Evolutionary conservation across 768 basidiomycete genomes (phyloP).

Genomic region (Leccinum truebloodii): DNA sequence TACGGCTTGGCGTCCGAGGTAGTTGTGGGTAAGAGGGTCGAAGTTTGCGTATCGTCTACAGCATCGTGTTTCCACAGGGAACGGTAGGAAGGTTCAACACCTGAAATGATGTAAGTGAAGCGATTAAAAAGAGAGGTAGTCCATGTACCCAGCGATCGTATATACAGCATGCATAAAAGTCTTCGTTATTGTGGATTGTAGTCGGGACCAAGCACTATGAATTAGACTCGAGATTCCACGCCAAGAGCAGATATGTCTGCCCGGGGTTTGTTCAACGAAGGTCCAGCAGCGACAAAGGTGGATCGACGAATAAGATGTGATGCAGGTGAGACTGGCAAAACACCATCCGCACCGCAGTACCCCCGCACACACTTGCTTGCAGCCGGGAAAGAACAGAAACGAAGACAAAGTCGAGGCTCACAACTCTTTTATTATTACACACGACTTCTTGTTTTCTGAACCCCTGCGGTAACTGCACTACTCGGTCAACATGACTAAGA

Average conservation of each 20-base stretch:
- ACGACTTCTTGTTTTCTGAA: too few species aligned
- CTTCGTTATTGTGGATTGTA: slow-evolving; percentile 25
- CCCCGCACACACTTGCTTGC: too few species aligned
- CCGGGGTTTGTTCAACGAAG: slow-evolving; percentile 59
- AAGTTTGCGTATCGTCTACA: slow-evolving; percentile 22
- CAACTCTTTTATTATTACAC: too few species aligned
- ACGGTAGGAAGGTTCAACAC: slow-evolving; percentile 28
- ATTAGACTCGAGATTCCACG: slow-evolving; percentile 56
- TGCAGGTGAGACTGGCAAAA: slow-evolving; percentile 50
- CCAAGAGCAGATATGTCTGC: slow-evolving; percentile 62
- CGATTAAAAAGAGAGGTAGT: slow-evolving; percentile 2
- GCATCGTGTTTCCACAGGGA: slow-evolving; percentile 43
- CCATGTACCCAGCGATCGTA: slow-evolving; percentile 18
- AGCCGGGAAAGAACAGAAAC: too few species aligned
- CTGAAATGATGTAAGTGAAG: slow-evolving; percentile 12
- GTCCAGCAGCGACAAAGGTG: slow-evolving; percentile 78
- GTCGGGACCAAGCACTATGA: slow-evolving; percentile 42
- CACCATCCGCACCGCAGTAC: too few species aligned
- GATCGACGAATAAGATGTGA: slow-evolving; percentile 74
- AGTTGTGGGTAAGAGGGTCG: slow-evolving; percentile 8
- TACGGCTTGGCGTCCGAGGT: not conserved
- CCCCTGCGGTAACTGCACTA: too few species aligned
- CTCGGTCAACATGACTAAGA: too few species aligned
- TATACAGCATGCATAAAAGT: slow-evolving; percentile 18
- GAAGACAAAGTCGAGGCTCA: too few species aligned